Conservation (phyloP, 306 rosid genomes). For the Amphicarpaea edgeworthii region DNA sequence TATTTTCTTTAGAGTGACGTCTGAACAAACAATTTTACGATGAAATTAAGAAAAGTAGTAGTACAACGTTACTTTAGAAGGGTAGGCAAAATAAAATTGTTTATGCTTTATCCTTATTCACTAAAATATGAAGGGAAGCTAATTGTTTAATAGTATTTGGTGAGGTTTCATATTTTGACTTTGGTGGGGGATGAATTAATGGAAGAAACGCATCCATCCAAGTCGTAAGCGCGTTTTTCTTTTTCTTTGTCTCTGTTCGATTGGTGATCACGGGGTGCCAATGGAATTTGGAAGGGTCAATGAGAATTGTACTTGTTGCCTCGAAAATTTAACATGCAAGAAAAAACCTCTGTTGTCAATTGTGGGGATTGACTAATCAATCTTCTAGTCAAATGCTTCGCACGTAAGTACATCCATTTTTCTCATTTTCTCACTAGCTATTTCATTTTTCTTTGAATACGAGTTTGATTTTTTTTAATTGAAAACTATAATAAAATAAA, state of each 20-base stretch:
- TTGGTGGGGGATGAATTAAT: background rate
- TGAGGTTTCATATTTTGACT: slow-evolving; percentile 45
- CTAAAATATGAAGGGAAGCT: background rate
- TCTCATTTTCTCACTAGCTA: too few species aligned
- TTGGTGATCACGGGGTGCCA: slow-evolving; percentile 18
- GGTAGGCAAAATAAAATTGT: background rate
- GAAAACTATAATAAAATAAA: too few species aligned
- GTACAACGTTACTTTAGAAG: background rate
- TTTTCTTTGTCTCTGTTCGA: background rate
- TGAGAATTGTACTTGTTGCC: background rate
- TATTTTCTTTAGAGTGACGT: background rate
- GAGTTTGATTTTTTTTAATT: too few species aligned
- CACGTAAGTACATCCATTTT: too few species aligned
- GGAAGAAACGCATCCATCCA: slow-evolving; percentile 6
- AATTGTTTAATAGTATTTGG: background rate
- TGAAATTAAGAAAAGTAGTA: background rate
- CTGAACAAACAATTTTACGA: background rate
- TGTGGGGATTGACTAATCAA: background rate
- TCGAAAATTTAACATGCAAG: background rate
- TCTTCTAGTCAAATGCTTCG: background rate
- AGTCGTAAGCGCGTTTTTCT: slow-evolving; percentile 46
- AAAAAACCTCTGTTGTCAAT: background rate
- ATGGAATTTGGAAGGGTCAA: slow-evolving; percentile 26
- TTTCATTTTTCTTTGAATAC: too few species aligned
- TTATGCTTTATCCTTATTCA: background rate